phyloP scores from a whole-genome alignment of 352 stramenopile genomes.

The Thalassiosira hispida region DNA sequence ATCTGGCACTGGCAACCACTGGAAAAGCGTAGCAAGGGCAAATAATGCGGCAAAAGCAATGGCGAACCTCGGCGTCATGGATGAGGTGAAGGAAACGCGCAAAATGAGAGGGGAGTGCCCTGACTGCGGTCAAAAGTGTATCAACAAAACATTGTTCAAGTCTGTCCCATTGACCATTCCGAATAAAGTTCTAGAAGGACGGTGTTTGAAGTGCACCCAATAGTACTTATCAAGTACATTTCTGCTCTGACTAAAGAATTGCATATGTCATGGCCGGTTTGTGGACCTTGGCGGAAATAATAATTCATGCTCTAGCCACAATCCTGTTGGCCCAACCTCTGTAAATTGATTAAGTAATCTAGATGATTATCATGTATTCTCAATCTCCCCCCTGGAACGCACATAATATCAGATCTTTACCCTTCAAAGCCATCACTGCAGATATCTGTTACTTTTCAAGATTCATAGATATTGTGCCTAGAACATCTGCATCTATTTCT shows the following conservation, averaged over 20 bases:
- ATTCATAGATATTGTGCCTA: not conserved
- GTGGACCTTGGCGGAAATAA: no score
- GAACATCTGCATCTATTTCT: slow-evolving; percentile 21
- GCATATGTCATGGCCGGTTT: no score
- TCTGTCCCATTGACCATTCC: slow-evolving; percentile 71
- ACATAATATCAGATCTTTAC: not conserved
- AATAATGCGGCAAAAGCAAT: slow-evolving; percentile 29
- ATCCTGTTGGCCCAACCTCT: no score
- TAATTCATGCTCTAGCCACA: no score
- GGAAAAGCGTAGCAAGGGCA: not conserved
- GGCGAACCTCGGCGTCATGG: slow-evolving; percentile 25
- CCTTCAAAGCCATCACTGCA: no score
- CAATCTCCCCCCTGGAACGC: not conserved
- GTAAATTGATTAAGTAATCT: no score
- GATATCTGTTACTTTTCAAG: not conserved
- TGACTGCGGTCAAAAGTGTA: slow-evolving; percentile 78
- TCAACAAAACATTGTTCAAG: slow-evolving; percentile 81
- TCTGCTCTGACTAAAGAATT: no score
- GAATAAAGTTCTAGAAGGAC: slow-evolving; percentile 66
- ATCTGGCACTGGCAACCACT: no score
- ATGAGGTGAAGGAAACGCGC: slow-evolving; percentile 60
- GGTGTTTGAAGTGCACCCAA: slow-evolving; percentile 68
- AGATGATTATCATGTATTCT: not conserved
- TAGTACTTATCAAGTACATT: not conserved
- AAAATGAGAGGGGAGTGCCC: slow-evolving; percentile 77